A percentile compares a stretch with the other conserved stretches of the same genome.
These are phyloP conservation scores for Epichloe festucae DNA, from an alignment of 2,329 filamentous ascomycete species.

Conservation along the genomic window DNA sequence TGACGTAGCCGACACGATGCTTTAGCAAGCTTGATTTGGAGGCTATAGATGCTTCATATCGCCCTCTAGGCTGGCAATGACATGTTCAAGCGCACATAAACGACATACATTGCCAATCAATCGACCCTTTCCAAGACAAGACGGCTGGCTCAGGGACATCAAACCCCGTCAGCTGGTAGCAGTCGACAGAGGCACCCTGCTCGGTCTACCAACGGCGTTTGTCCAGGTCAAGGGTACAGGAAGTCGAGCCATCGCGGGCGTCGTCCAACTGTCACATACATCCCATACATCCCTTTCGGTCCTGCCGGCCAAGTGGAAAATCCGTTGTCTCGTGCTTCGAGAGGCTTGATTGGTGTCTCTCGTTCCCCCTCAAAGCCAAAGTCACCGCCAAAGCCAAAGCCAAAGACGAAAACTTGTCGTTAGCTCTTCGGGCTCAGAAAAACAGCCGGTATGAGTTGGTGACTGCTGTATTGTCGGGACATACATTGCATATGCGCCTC, in stretches of 20 bases:
- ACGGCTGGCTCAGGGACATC: not conserved
- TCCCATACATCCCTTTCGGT: conserved; percentile 6
- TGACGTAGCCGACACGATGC: conserved; percentile 15
- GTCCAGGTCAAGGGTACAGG: conserved; percentile 4
- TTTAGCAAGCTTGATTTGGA: conserved; percentile 13
- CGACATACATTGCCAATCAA: not conserved
- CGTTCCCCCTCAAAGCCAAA: not conserved
- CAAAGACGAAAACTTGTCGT: not conserved
- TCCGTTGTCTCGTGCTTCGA: conserved; percentile 4
- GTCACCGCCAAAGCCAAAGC: not conserved
- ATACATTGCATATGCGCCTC: not conserved
- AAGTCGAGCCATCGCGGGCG: conserved; percentile 5
- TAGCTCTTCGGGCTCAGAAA: conserved; percentile 1
- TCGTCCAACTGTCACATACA: conserved; percentile 7
- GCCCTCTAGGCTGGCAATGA: conserved; percentile 5
- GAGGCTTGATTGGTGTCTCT: conserved; percentile 4
- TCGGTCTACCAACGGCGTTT: conserved; percentile 4
- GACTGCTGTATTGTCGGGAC: not conserved
- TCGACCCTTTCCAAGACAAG: not conserved
- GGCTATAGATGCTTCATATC: conserved; percentile 13
- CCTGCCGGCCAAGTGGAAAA: conserved; percentile 6
- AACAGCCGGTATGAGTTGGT: conserved; percentile 1
- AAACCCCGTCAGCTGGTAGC: conserved; percentile 1
- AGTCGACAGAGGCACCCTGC: not conserved
- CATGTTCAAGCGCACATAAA: conserved; percentile 2